Percentiles rank a stretch among this genome's conserved stretches.
Evolutionary conservation across 106 monocot species (phyloP).

Genomic region (Allium cepa): DNA sequence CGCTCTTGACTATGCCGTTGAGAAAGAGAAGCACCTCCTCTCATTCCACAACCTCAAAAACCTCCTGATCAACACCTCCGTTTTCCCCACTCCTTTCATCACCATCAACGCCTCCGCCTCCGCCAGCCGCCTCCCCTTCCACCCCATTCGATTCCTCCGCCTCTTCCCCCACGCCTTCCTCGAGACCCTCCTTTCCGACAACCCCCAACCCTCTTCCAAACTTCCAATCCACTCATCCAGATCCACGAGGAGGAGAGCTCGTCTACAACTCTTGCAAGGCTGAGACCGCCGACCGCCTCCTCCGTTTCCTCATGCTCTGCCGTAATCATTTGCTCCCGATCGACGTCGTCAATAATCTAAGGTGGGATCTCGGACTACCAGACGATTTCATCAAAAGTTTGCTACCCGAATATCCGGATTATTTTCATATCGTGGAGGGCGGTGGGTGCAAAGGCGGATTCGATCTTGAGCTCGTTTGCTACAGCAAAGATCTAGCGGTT

Average conservation of each 20-base stretch:
- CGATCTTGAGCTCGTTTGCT: conserved; percentile 81
- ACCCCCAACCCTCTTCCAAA: conserved; percentile 10
- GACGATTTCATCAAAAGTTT: conserved; percentile 51
- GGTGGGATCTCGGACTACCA: conserved; percentile 79
- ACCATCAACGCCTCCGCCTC: conserved; percentile 36
- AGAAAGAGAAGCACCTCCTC: conserved; percentile 84
- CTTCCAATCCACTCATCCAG: background rate
- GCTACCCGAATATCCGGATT: conserved; percentile 80
- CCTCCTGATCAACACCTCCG: conserved; percentile 40
- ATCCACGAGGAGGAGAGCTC: conserved; percentile 15
- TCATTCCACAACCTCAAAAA: conserved; percentile 75
- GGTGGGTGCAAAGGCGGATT: background rate
- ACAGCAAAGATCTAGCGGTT: conserved; percentile 60
- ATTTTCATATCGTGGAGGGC: conserved; percentile 48
- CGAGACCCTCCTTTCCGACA: background rate
- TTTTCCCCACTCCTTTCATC: conserved; percentile 11
- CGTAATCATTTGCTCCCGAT: conserved; percentile 48
- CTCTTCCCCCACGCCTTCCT: conserved; percentile 33
- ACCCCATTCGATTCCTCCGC: conserved; percentile 69
- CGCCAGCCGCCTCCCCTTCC: conserved; percentile 71
- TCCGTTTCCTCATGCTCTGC: conserved; percentile 84
- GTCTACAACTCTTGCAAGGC: conserved; percentile 30
- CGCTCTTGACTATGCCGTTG: conserved; percentile 87
- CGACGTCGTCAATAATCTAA: conserved; percentile 40
- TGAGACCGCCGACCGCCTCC: conserved; percentile 69